A percentile compares a stretch with the other conserved stretches of the same genome.
Evolutionary conservation across 352 stramenopile species (phyloP).

Genomic region (Globisporangium heterothallicum): DNA sequence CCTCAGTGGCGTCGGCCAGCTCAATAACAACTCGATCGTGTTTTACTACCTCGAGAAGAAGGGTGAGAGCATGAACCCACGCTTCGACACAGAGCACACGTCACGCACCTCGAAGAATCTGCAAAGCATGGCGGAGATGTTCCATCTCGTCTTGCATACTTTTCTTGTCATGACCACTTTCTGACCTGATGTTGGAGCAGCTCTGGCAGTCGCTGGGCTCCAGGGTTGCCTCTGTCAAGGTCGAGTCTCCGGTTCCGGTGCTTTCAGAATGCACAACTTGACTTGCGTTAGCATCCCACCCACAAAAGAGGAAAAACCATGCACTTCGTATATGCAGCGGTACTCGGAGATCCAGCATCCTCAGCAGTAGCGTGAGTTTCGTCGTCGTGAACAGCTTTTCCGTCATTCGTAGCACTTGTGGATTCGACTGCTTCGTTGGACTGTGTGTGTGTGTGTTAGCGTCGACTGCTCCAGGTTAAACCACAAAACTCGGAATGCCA

Average conservation of each 20-base stretch:
- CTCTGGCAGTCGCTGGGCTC: slow-evolving; percentile 1
- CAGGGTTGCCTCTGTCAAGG: neutral
- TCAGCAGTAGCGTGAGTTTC: neutral
- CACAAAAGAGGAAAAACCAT: neutral
- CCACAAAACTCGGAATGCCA: too few relatives aligned
- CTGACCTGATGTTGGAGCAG: slow-evolving; percentile 1
- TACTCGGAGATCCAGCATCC: neutral
- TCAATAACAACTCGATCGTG: slow-evolving; percentile 20
- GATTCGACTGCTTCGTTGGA: neutral
- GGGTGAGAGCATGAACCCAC: neutral
- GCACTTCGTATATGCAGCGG: too few relatives aligned
- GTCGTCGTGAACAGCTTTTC: neutral
- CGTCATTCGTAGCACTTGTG: neutral
- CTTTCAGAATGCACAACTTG: neutral
- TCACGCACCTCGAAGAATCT: slow-evolving; percentile 9
- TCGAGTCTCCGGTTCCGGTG: neutral
- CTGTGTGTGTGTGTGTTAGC: too few relatives aligned
- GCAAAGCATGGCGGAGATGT: slow-evolving; percentile 4
- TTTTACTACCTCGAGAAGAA: slow-evolving; percentile 19
- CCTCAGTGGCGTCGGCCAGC: slow-evolving; percentile 8
- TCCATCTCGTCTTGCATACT: slow-evolving; percentile 11
- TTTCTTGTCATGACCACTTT: neutral
- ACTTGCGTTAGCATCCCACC: neutral
- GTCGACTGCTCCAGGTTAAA: too few relatives aligned
- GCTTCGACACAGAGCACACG: neutral